Evolutionary conservation across 169 alveolate genomes (phyloP).

Genomic region (Cryptosporidium ubiquitum): DNA sequence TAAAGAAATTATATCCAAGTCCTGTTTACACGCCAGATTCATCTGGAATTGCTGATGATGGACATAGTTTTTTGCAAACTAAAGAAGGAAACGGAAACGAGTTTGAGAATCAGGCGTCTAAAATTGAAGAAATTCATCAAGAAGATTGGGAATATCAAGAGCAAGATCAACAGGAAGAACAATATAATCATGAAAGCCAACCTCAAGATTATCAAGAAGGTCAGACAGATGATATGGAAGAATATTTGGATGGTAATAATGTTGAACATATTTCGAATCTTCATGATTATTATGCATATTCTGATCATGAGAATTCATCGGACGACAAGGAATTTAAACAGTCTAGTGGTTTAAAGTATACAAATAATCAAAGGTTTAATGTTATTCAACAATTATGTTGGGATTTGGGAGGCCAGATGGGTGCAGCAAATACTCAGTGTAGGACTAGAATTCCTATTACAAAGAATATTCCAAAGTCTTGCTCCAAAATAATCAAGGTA

Average conservation of each 20-base stretch:
- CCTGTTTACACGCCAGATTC: slow-evolving; percentile 51
- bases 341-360: not conserved
- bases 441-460: slow-evolving; percentile 20
- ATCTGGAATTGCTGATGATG: slow-evolving; percentile 41
- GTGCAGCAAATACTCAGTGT: slow-evolving; percentile 48
- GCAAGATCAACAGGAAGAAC: not conserved
- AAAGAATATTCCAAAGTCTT: slow-evolving; percentile 42
- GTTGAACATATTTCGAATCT: slow-evolving; percentile 24
- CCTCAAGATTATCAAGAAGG: not conserved
- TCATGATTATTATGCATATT: not conserved
- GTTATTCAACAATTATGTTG: slow-evolving; percentile 39
- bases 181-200: no score
- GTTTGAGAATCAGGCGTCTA: not conserved
- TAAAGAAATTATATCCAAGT: slow-evolving; percentile 22
- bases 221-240: not conserved
- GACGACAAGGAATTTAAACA: not conserved
- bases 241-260: not conserved
- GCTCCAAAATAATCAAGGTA: slow-evolving; percentile 26
- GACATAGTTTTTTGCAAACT: slow-evolving; percentile 56
- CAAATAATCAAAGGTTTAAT: not conserved
- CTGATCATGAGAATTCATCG: not conserved
- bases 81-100: not conserved
- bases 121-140: not conserved
- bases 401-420: slow-evolving; percentile 70
- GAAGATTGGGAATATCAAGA: not conserved